Percentiles rank a stretch among this genome's conserved stretches.
Conservation (phyloP, 768 basidiomycete genomes). For the Auricularia heimuer region DNA sequence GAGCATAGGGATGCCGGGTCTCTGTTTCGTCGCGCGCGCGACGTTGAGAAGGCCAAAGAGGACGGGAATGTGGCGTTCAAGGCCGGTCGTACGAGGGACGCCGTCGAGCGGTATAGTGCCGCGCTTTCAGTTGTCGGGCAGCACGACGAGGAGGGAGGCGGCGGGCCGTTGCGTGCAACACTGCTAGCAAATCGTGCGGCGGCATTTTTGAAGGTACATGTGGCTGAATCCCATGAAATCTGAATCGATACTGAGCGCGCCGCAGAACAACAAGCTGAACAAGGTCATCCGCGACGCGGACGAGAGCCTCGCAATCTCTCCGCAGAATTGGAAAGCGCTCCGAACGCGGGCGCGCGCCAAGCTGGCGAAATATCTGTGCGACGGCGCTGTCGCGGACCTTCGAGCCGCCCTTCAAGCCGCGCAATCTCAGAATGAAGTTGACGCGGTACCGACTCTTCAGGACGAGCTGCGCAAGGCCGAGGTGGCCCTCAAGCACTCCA, state of each 20-base stretch:
- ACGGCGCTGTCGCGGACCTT: slow-evolving; percentile 64
- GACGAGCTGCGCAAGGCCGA: slow-evolving; percentile 74
- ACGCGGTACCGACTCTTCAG: slow-evolving; percentile 45
- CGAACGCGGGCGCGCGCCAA: slow-evolving; percentile 78
- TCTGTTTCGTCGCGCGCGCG: slow-evolving; percentile 66
- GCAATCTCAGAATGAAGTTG: slow-evolving; percentile 46
- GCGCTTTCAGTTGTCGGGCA: slow-evolving; percentile 66
- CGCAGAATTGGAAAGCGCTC: slow-evolving; percentile 72
- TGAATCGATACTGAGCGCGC: not conserved
- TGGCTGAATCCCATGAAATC: slow-evolving; percentile 4
- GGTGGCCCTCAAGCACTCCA: slow-evolving; percentile 71
- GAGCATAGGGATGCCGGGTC: slow-evolving; percentile 60
- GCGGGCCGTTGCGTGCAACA: slow-evolving; percentile 73
- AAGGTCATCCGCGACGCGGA: slow-evolving; percentile 67
- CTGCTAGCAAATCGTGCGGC: slow-evolving; percentile 79
- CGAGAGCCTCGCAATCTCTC: slow-evolving; percentile 49
- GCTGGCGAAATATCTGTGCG: slow-evolving; percentile 65
- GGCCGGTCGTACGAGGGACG: slow-evolving; percentile 43
- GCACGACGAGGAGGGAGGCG: slow-evolving; percentile 61
- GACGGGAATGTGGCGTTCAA: slow-evolving; percentile 78
- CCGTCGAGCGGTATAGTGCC: slow-evolving; percentile 57
- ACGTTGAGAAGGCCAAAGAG: slow-evolving; percentile 74
- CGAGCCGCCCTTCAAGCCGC: slow-evolving; percentile 67
- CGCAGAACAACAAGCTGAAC: slow-evolving; percentile 50
- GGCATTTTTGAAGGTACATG: slow-evolving; percentile 57